Conservation (phyloP, 495 filamentous ascomycete species). For the Platismatia glauca region DNA sequence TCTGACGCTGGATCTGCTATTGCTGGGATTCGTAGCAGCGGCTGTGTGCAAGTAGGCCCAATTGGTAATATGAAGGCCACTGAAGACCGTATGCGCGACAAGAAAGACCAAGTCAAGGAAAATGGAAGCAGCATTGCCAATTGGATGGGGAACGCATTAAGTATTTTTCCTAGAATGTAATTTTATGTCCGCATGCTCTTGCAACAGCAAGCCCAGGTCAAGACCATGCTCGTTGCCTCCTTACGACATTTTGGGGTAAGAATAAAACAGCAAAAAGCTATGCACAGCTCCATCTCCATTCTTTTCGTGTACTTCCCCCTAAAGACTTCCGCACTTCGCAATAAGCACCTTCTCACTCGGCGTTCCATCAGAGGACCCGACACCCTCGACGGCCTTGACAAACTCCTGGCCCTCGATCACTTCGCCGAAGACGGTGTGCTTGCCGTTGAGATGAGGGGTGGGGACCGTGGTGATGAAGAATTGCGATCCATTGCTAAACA, state of each 20-base stretch:
- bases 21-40: too few species aligned
- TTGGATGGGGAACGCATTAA: neutral
- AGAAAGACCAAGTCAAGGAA: too few species aligned
- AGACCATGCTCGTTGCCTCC: neutral
- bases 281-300: neutral
- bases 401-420: slow-evolving; percentile 65
- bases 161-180: neutral
- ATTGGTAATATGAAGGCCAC: too few species aligned
- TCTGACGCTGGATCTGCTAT: too few species aligned
- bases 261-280: neutral
- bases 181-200: neutral
- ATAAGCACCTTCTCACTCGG: slow-evolving; percentile 11
- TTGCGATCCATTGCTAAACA: slow-evolving; percentile 45
- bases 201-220: neutral
- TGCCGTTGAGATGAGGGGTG: slow-evolving; percentile 67
- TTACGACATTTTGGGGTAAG: neutral
- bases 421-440: slow-evolving; percentile 76
- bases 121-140: too few species aligned
- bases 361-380: slow-evolving; percentile 21
- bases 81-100: too few species aligned
- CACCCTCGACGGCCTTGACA: slow-evolving; percentile 65
- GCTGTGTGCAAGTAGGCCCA: too few species aligned
- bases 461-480: slow-evolving; percentile 70
- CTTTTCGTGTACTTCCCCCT: neutral
- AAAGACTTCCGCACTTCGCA: neutral